Conservation (phyloP, 495 filamentous ascomycete genomes). For the Entonaema liquescens region DNA sequence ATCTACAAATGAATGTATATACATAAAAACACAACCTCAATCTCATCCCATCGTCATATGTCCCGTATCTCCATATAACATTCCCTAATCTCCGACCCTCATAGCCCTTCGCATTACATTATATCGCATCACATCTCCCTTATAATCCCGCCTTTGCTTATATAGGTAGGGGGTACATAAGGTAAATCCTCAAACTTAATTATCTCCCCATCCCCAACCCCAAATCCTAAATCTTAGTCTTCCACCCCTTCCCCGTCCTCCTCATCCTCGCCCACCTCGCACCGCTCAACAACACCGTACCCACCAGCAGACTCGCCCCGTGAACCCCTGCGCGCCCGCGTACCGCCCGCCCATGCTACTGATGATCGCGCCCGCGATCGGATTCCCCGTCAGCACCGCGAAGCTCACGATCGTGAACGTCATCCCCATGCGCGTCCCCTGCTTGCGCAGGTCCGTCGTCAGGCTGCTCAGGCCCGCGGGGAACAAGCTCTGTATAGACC, state of each 20-base stretch:
- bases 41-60: background rate
- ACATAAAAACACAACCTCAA: too few relatives aligned
- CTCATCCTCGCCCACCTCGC: slow-evolving; percentile 49
- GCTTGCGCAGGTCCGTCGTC: slow-evolving; percentile 71
- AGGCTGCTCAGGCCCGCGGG: slow-evolving; percentile 68
- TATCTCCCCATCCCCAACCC: background rate
- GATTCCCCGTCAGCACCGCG: slow-evolving; percentile 76
- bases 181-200: background rate
- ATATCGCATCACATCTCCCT: background rate
- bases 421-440: slow-evolving; percentile 81
- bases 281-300: slow-evolving; percentile 53
- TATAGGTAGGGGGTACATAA: background rate
- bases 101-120: background rate
- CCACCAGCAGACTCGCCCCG: slow-evolving; percentile 59
- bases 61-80: background rate
- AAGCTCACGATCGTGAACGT: slow-evolving; percentile 78
- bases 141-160: background rate
- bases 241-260: slow-evolving; percentile 41
- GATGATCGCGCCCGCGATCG: slow-evolving; percentile 75
- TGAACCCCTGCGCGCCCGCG: slow-evolving; percentile 69
- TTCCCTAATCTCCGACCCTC: background rate
- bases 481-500: slow-evolving; percentile 74
- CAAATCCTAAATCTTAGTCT: slow-evolving; percentile 41
- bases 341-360: slow-evolving; percentile 64
- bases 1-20: background rate